Evolutionary conservation across 1,139 yeast species (phyloP).

Genomic region (Protomyces macrosporus): DNA sequence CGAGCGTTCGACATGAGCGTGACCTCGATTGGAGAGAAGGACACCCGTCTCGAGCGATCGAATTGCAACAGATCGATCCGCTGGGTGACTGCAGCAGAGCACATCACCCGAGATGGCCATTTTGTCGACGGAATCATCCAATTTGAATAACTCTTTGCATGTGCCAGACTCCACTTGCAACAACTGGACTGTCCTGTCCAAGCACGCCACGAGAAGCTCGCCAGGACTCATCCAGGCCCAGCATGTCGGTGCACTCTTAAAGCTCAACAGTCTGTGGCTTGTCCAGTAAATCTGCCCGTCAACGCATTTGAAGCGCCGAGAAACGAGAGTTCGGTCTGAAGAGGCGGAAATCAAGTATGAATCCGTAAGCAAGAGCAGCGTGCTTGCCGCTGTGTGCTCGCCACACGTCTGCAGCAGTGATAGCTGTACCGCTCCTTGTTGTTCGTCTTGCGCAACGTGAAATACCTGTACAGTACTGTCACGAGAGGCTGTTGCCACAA

Average conservation of each 20-base stretch:
- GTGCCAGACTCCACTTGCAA: neutral
- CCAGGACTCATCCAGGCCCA: neutral
- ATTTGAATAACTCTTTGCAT: conserved; percentile 1
- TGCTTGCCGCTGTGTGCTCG: conserved; percentile 10
- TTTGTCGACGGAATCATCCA: conserved; percentile 3
- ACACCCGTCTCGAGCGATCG: conserved; percentile 6
- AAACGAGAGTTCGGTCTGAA: conserved; percentile 1
- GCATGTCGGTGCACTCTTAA: neutral
- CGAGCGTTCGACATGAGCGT: conserved; percentile 3
- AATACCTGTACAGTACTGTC: conserved; percentile 14
- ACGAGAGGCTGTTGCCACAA: neutral
- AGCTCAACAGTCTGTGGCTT: neutral
- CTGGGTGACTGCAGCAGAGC: conserved; percentile 4
- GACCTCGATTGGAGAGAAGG: conserved; percentile 3
- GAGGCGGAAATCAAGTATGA: neutral
- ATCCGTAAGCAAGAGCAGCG: neutral
- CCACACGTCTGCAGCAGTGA: conserved; percentile 7
- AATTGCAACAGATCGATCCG: conserved; percentile 3
- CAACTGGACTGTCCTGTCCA: conserved; percentile 1
- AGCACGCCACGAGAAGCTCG: neutral
- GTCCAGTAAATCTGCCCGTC: neutral
- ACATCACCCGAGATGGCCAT: neutral
- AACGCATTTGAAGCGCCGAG: neutral
- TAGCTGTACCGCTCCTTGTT: neutral
- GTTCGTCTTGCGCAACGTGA: neutral